Conservation (phyloP, 352 stramenopile species). For the Phytophthora hybrid region DNA sequence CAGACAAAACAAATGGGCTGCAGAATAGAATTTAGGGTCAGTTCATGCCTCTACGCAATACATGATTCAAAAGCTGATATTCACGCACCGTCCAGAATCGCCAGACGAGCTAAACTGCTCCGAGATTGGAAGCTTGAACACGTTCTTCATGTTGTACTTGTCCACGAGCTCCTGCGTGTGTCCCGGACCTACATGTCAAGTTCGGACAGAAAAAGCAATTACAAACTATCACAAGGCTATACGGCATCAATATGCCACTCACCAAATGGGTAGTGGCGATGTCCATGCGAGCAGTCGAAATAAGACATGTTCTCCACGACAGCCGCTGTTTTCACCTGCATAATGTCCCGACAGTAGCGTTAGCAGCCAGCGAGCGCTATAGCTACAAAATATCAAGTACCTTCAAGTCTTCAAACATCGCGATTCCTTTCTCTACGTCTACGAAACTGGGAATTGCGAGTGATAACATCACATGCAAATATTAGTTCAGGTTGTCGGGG, state of each 20-base stretch:
- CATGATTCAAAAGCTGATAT: not conserved
- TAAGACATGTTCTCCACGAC: slow-evolving; percentile 99
- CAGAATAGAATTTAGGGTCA: slow-evolving; percentile 14
- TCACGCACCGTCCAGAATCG: slow-evolving; percentile 75
- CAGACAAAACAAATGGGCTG: slow-evolving; percentile 85
- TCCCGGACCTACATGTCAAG: slow-evolving; percentile 51
- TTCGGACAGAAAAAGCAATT: not conserved
- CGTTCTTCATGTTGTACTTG: slow-evolving; percentile 86
- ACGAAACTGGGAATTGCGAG: slow-evolving; percentile 84
- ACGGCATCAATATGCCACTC: not conserved
- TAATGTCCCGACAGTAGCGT: not conserved
- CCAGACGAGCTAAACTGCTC: slow-evolving; percentile 76
- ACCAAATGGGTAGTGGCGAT: slow-evolving; percentile 91
- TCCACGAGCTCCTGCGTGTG: slow-evolving; percentile 81
- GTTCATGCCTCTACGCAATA: not conserved
- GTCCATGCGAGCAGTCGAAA: slow-evolving; percentile 90
- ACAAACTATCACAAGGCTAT: not conserved
- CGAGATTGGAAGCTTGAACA: slow-evolving; percentile 87
- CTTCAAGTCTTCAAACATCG: slow-evolving; percentile 99
- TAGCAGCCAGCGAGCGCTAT: not conserved
- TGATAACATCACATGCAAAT: not conserved
- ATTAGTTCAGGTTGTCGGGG: not conserved
- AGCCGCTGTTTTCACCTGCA: slow-evolving; percentile 94
- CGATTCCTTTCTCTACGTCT: slow-evolving; percentile 98
- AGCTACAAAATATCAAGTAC: slow-evolving; percentile 21